A percentile compares a stretch with the other conserved stretches of the same genome.
These are phyloP conservation scores for Verticillium longisporum DNA, from an alignment of 2,329 filamentous ascomycete species.

Conservation along the genomic window DNA sequence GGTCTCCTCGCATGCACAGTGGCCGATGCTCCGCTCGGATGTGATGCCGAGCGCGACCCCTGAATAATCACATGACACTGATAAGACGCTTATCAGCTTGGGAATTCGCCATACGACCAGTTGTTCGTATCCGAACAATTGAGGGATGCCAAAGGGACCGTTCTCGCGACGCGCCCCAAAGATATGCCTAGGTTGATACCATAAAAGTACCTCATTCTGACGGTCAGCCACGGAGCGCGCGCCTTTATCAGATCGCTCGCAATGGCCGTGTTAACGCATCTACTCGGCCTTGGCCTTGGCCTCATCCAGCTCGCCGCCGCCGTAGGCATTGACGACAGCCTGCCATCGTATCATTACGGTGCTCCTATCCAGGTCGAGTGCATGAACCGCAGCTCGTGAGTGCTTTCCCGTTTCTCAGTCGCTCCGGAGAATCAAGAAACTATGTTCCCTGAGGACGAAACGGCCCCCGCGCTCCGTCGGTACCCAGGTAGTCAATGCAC, in stretches of 20 bases:
- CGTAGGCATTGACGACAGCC: slow-evolving; percentile 27
- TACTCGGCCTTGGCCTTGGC: slow-evolving; percentile 1
- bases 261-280: neutral
- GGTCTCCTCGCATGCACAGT: no score
- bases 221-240: neutral
- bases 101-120: neutral
- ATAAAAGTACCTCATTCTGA: neutral
- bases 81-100: neutral
- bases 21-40: neutral
- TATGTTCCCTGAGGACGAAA: no score
- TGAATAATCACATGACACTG: neutral
- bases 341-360: slow-evolving; percentile 60
- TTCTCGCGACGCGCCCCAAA: neutral
- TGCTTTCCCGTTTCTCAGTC: slow-evolving; percentile 9
- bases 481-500: neutral
- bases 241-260: neutral
- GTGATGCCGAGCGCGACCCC: neutral
- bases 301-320: slow-evolving; percentile 17
- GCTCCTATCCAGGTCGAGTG: slow-evolving; percentile 64
- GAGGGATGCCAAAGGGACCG: neutral
- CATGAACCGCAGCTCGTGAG: slow-evolving; percentile 67
- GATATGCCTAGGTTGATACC: neutral
- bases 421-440: no score
- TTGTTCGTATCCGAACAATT: neutral
- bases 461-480: no score